phyloP scores from a whole-genome alignment of 1,284 basidiomycete genomes.

The Heterobasidion irregulare region DNA sequence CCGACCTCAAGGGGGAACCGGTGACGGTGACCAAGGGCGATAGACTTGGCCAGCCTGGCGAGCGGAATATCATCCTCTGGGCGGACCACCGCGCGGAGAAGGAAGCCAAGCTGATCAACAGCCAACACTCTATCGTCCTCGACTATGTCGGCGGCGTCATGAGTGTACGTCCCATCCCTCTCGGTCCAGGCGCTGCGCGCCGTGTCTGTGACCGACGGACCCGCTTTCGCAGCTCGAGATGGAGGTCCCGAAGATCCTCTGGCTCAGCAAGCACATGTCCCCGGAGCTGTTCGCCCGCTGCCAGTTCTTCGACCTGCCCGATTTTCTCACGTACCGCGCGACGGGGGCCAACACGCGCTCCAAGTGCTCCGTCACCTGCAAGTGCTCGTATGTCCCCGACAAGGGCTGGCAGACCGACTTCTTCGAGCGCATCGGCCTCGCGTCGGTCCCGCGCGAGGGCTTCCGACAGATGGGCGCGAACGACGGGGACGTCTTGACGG shows the following conservation, averaged over 20 bases:
- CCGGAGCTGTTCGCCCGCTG: slow-evolving; percentile 68
- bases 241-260: slow-evolving; percentile 95
- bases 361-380: slow-evolving; percentile 92
- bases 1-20: slow-evolving; percentile 68
- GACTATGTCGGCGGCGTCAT: slow-evolving; percentile 96
- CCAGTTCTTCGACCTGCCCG: slow-evolving; percentile 96
- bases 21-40: slow-evolving; percentile 75
- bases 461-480: slow-evolving; percentile 78
- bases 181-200: neutral
- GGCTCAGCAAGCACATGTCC: slow-evolving; percentile 89
- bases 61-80: slow-evolving; percentile 87
- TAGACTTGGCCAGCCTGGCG: slow-evolving; percentile 52
- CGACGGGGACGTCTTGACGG: slow-evolving; percentile 67
- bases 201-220: neutral
- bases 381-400: slow-evolving; percentile 90
- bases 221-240: slow-evolving; percentile 69
- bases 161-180: slow-evolving; percentile 59
- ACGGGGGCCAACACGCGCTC: slow-evolving; percentile 78
- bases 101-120: slow-evolving; percentile 89
- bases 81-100: slow-evolving; percentile 92
- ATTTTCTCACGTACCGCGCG: slow-evolving; percentile 92
- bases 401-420: slow-evolving; percentile 89
- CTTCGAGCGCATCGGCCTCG: slow-evolving; percentile 77
- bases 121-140: slow-evolving; percentile 76
- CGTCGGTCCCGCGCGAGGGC: slow-evolving; percentile 54